phyloP scores from a whole-genome alignment of 2,329 filamentous ascomycete species.

The Scedosporium dehoogii region DNA sequence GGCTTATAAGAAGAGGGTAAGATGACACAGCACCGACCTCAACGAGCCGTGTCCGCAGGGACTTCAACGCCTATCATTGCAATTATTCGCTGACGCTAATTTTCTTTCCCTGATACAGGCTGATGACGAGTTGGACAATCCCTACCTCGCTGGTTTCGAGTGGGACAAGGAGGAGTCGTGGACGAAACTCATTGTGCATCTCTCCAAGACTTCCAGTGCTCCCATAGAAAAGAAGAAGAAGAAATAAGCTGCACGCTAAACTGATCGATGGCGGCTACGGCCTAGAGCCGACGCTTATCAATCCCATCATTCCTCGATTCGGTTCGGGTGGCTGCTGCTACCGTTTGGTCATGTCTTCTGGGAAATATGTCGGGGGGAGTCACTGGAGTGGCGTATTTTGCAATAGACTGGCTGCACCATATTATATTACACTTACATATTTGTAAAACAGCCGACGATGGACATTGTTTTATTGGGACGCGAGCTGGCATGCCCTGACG shows the following conservation, averaged over 20 bases:
- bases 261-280: constrained; percentile 13
- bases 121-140: constrained; percentile 81
- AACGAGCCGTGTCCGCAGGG: too few species aligned
- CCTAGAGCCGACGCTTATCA: neutral
- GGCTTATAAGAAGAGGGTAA: constrained; percentile 90
- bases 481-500: neutral
- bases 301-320: neutral
- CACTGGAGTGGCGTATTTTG: neutral
- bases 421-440: neutral
- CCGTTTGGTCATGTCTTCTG: neutral
- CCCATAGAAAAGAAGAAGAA: constrained; percentile 52
- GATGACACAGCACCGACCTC: constrained; percentile 16
- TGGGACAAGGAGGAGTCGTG: constrained; percentile 92
- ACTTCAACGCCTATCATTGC: too few species aligned
- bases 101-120: constrained; percentile 38
- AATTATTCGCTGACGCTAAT: neutral
- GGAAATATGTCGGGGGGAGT: neutral
- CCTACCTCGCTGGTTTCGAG: constrained; percentile 88
- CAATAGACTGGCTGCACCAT: neutral
- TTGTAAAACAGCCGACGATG: neutral
- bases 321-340: too few species aligned
- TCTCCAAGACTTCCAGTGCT: constrained; percentile 56
- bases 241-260: constrained; percentile 33
- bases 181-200: constrained; percentile 74
- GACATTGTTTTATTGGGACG: neutral